A percentile compares a stretch with the other conserved stretches of the same genome.
phyloP scores from a whole-genome alignment of 352 stramenopile genomes.

The Pythium volutum region DNA sequence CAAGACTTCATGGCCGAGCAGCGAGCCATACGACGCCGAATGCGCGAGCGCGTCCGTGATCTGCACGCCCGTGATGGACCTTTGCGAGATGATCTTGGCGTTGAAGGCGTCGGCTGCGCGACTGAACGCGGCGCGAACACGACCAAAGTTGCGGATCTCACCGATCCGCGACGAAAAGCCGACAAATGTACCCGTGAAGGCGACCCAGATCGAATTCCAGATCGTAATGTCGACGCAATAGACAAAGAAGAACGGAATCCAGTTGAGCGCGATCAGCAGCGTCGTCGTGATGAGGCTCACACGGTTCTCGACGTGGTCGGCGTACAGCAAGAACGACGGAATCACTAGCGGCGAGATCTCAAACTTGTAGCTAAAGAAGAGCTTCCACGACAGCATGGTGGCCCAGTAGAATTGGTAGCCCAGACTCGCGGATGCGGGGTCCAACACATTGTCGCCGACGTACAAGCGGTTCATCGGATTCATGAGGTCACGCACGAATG shows the following conservation, averaged over 20 bases:
- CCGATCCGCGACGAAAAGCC: constrained; percentile 96
- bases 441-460: constrained; percentile 95
- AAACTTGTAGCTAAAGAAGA: constrained; percentile 99
- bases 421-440: constrained; percentile 87
- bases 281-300: constrained; percentile 82
- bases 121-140: constrained; percentile 85
- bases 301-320: constrained; percentile 92
- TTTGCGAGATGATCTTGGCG: constrained; percentile 72
- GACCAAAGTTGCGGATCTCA: constrained; percentile 93
- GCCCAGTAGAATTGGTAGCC: constrained; percentile 96
- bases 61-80: constrained; percentile 67
- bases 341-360: constrained; percentile 95
- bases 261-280: constrained; percentile 94
- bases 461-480: constrained; percentile 97
- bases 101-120: constrained; percentile 86
- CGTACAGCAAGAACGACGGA: constrained; percentile 94
- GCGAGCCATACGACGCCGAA: constrained; percentile 29
- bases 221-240: constrained; percentile 99
- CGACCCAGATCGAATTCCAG: constrained; percentile 97
- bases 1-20: constrained; percentile 34
- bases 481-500: constrained; percentile 75
- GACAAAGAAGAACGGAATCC: constrained; percentile 97
- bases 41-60: constrained; percentile 25
- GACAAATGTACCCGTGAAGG: constrained; percentile 95
- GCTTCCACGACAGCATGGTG: constrained; percentile 94